Base-by-base conservation (phyloP, 2,329 filamentous ascomycete species). In the Plectosphaerella plurivora region DNA sequence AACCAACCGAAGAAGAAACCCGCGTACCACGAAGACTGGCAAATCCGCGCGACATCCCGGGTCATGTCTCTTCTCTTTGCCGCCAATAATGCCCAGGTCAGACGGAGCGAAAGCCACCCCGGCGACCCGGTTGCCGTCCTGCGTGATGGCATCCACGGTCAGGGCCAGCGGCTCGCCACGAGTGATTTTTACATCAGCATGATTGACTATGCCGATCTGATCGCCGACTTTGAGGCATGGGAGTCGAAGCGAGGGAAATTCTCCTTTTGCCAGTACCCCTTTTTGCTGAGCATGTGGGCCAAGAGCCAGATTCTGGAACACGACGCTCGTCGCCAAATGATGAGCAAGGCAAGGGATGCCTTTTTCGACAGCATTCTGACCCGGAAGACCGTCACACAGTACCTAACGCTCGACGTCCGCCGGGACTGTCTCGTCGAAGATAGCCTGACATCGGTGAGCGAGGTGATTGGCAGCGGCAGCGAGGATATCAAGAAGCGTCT, bases 401-500 rank as follows among this genome's bases (percentile, higher is more conserved):
- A 91, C 65, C 79, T 96, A 42, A 77, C 89, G 18, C 74, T 97
- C 36, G 86, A 83, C 56, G 84, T 97, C 14, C 82, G 91, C 20
- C 78, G 92, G 51, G 89, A 96, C 50, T 96, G 91, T 63, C 74
- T 96, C 44, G 89, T 94, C 2, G 91, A 96, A 52, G 91, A 96
- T 67, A 96, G 91, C 59, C 75, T 97, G 25, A 88, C 87, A 56
- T 82, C 86, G 35, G 91, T 97, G 28, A 91, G 91, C 62, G 88
- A 92, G 69, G 88, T 91, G 22, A 86, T 96, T 50, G 89, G 91
- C 14, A 84, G 86, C 51, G 84, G 88, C 12, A 82, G 86, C 50
- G 89, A 93, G 61, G 91, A 96, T 57, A 86, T 96, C 66, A 96
- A 96, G 68, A 97, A 96, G 67, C 89, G 88, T 0, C 73, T 97